phyloP scores from a whole-genome alignment of 2,329 filamentous ascomycete genomes.

The Nectriaceae sp. region DNA sequence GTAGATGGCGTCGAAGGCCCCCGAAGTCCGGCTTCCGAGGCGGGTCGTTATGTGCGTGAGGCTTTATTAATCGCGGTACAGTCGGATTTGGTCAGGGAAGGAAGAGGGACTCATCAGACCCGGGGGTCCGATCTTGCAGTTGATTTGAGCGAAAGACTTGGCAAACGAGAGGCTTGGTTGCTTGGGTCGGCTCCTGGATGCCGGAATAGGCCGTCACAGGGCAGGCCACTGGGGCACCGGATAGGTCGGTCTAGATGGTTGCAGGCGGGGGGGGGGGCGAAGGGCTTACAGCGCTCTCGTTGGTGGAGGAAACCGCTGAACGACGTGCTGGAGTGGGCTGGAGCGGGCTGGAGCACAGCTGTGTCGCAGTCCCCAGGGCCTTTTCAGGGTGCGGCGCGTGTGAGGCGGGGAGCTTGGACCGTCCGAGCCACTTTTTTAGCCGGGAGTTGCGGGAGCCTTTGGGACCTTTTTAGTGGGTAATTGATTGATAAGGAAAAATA shows the following conservation, averaged over 20 bases:
- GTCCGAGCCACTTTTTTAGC: background rate
- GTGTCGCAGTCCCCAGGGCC: too few species aligned
- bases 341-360: background rate
- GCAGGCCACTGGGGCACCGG: too few species aligned
- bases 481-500: conserved; percentile 1
- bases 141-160: too few species aligned
- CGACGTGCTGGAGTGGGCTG: background rate
- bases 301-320: background rate
- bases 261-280: too few species aligned
- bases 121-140: too few species aligned
- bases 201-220: too few species aligned
- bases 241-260: conserved; percentile 1
- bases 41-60: conserved; percentile 8
- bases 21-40: conserved; percentile 26
- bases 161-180: conserved; percentile 10
- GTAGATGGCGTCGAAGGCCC: conserved; percentile 7
- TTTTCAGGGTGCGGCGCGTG: background rate
- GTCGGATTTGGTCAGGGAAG: conserved; percentile 14
- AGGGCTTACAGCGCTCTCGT: background rate
- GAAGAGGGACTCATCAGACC: conserved; percentile 16
- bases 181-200: conserved; percentile 8
- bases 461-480: background rate
- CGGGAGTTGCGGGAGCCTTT: background rate
- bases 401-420: background rate
- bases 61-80: conserved; percentile 10